Evolutionary conservation across 169 alveolate genomes (phyloP).

Genomic region (Plasmodium coatneyi): DNA sequence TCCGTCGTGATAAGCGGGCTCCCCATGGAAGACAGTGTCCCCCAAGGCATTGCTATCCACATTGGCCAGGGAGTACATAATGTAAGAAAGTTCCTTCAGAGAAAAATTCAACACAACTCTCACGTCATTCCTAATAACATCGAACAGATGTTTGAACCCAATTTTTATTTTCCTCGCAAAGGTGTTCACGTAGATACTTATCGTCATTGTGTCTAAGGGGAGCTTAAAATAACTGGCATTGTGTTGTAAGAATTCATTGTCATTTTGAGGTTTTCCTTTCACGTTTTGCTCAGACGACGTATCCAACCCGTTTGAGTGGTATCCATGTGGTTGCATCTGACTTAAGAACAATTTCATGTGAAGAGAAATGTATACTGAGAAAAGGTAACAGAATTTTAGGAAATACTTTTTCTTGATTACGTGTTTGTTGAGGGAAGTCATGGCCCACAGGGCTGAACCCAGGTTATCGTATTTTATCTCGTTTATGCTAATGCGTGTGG

Average conservation of each 20-base stretch:
- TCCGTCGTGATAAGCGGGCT: background rate
- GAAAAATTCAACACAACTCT: conserved; percentile 4
- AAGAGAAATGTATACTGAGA: conserved; percentile 47
- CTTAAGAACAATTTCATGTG: conserved; percentile 34
- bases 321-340: background rate
- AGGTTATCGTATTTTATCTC: conserved; percentile 46
- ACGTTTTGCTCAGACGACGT: background rate
- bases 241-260: conserved; percentile 3
- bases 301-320: background rate
- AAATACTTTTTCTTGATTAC: conserved; percentile 26
- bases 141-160: conserved; percentile 28
- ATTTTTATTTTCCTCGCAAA: conserved; percentile 51
- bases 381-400: conserved; percentile 36
- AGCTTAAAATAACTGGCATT: conserved; percentile 11
- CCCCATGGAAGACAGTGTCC: background rate
- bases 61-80: conserved; percentile 25
- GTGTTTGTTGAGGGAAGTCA: conserved; percentile 36
- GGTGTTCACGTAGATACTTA: conserved; percentile 52
- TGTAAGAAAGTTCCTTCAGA: conserved; percentile 44
- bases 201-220: conserved; percentile 36
- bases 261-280: background rate
- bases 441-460: conserved; percentile 66
- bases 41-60: conserved; percentile 8
- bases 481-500: conserved; percentile 4
- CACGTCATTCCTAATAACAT: conserved; percentile 20